Conservation (phyloP, 352 stramenopile species). For the Phytophthora brassicae region DNA sequence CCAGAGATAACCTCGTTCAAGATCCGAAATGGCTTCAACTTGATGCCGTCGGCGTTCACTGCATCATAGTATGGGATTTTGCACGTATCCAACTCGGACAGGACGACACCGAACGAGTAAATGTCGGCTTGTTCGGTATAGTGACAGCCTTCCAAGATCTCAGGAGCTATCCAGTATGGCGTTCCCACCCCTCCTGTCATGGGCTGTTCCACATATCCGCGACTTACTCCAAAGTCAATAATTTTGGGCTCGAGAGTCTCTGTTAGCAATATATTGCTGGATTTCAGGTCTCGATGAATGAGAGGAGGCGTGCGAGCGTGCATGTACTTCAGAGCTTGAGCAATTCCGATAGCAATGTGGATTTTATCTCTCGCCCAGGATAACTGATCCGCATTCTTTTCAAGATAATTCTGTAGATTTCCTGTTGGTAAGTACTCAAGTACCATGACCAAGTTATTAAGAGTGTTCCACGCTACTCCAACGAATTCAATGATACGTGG, state of each 20-base stretch:
- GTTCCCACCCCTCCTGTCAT: slow-evolving; percentile 76
- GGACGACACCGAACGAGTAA: slow-evolving; percentile 65
- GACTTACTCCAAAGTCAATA: slow-evolving; percentile 80
- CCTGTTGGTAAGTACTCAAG: slow-evolving; percentile 26
- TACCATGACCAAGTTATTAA: slow-evolving; percentile 33
- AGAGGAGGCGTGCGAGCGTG: slow-evolving; percentile 24
- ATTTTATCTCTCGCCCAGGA: slow-evolving; percentile 36
- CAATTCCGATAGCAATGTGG: slow-evolving; percentile 24
- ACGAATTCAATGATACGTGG: slow-evolving; percentile 48
- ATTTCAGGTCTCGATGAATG: slow-evolving; percentile 32
- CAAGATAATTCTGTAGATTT: slow-evolving; percentile 20
- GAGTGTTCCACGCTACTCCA: slow-evolving; percentile 45
- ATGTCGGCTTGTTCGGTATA: slow-evolving; percentile 67
- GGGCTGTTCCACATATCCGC: slow-evolving; percentile 7
- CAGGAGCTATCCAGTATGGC: slow-evolving; percentile 77
- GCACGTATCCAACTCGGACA: slow-evolving; percentile 43
- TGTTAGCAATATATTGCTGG: slow-evolving; percentile 70
- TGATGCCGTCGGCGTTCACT: slow-evolving; percentile 14
- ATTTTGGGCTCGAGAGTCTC: slow-evolving; percentile 58
- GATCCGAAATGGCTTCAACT: slow-evolving; percentile 35
- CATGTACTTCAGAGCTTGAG: slow-evolving; percentile 28
- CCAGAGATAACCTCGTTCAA: slow-evolving; percentile 43
- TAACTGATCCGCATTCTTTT: slow-evolving; percentile 12
- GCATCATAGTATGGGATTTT: slow-evolving; percentile 31
- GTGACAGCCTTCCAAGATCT: slow-evolving; percentile 52